Percentiles rank a stretch among this genome's conserved stretches.
These are phyloP conservation scores for Peronospora destructor DNA, from an alignment of 352 stramenopile genomes.

Conservation along the genomic window DNA sequence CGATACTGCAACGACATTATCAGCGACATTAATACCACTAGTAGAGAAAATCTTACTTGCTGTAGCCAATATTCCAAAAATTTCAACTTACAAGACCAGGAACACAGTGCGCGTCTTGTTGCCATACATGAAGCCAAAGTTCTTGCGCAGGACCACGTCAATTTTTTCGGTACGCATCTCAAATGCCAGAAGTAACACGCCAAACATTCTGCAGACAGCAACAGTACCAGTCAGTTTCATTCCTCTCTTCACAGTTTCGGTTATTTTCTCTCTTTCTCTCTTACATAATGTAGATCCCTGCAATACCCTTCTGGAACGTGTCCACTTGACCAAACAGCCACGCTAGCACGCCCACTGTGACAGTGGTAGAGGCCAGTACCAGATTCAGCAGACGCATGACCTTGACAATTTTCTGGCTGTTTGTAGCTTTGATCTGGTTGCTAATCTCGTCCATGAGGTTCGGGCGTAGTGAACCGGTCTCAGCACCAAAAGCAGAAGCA, in stretches of 20 bases:
- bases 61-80: not conserved
- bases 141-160: slow-evolving; percentile 68
- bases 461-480: slow-evolving; percentile 19
- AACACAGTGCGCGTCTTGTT: slow-evolving; percentile 86
- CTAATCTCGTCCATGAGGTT: slow-evolving; percentile 86
- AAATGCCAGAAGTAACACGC: slow-evolving; percentile 66
- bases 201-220: slow-evolving; percentile 58
- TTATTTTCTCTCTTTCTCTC: slow-evolving; percentile 5
- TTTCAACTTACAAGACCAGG: slow-evolving; percentile 72
- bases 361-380: slow-evolving; percentile 62
- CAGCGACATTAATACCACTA: slow-evolving; percentile 24
- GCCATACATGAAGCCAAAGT: slow-evolving; percentile 89
- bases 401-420: slow-evolving; percentile 72
- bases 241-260: not conserved
- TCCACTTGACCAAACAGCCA: slow-evolving; percentile 77
- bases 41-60: not conserved
- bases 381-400: slow-evolving; percentile 78
- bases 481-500: not conserved
- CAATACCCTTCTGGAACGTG: slow-evolving; percentile 77
- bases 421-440: slow-evolving; percentile 74
- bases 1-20: slow-evolving; percentile 61
- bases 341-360: slow-evolving; percentile 58
- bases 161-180: slow-evolving; percentile 80
- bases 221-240: slow-evolving; percentile 1
- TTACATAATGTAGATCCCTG: slow-evolving; percentile 86